Evolutionary conservation across 352 stramenopile species (phyloP).

Genomic region (Globisporangium lucens): DNA sequence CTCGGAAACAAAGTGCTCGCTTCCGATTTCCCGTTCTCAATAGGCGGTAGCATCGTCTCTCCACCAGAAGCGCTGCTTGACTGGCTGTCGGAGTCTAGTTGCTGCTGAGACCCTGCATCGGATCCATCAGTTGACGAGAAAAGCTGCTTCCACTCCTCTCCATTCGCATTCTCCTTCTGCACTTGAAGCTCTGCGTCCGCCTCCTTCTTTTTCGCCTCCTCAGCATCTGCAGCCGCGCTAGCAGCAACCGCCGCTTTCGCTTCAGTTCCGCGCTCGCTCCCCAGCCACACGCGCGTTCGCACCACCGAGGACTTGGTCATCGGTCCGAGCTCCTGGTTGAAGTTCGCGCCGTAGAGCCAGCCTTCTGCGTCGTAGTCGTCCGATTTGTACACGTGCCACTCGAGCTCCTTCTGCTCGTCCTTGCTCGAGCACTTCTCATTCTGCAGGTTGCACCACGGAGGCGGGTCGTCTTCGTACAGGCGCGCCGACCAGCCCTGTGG

Average conservation of each 20-base stretch:
- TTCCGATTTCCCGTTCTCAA: not conserved
- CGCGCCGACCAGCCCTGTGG: constrained; percentile 69
- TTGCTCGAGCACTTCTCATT: constrained; percentile 40
- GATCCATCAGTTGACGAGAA: constrained; percentile 22
- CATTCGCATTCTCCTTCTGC: constrained; percentile 14
- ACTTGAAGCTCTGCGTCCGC: not conserved
- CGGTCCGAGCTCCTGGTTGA: constrained; percentile 55
- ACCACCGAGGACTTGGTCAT: constrained; percentile 67
- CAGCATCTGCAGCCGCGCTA: constrained; percentile 3
- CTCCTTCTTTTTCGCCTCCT: not conserved
- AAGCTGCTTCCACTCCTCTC: constrained; percentile 37
- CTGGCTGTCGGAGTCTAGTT: not conserved
- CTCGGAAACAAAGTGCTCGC: not conserved
- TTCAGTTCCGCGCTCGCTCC: constrained; percentile 29
- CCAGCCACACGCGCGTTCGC: constrained; percentile 82
- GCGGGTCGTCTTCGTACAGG: constrained; percentile 67
- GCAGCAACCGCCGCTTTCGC: constrained; percentile 17
- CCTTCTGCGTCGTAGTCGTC: constrained; percentile 85
- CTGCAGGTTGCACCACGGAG: constrained; percentile 55
- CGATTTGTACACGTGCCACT: constrained; percentile 80
- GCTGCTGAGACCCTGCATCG: constrained; percentile 6
- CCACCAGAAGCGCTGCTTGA: constrained; percentile 7
- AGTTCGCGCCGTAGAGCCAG: constrained; percentile 77
- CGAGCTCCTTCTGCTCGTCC: constrained; percentile 55
- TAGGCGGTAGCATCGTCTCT: constrained; percentile 22